Conservation (phyloP, 1,284 basidiomycete species). For the Ceratobasidium sp. region DNA sequence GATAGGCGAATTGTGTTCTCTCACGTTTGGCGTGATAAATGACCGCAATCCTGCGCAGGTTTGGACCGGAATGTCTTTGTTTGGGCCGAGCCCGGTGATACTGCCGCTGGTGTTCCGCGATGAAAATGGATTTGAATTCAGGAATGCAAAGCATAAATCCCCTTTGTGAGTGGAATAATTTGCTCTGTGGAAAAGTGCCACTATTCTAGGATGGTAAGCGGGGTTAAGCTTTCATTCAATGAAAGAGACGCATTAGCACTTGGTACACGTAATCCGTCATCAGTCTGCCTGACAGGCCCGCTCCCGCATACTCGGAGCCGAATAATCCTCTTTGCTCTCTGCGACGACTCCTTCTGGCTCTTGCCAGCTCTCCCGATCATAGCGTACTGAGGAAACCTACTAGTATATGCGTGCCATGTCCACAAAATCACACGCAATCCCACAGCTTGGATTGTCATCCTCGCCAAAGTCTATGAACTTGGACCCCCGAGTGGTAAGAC, state of each 20-base stretch:
- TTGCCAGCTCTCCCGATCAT: constrained; percentile 24
- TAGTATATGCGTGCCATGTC: constrained; percentile 45
- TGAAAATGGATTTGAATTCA: neutral
- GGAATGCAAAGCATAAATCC: neutral
- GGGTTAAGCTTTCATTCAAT: constrained; percentile 12
- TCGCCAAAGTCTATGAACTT: constrained; percentile 9
- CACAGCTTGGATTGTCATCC: constrained; percentile 19
- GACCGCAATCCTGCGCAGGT: neutral
- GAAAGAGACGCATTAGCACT: neutral
- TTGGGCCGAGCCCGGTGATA: constrained; percentile 8
- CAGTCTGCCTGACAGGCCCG: constrained; percentile 28
- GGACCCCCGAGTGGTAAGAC: constrained; percentile 30
- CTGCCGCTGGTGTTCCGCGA: neutral
- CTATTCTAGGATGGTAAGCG: neutral
- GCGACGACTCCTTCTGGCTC: constrained; percentile 38
- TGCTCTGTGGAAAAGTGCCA: neutral
- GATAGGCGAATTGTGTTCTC: neutral
- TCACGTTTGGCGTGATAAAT: constrained; percentile 22
- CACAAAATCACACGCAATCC: constrained; percentile 28
- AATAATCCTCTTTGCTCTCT: constrained; percentile 42
- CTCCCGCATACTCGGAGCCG: constrained; percentile 43
- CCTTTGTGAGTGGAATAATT: neutral
- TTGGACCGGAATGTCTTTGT: neutral
- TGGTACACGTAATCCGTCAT: constrained; percentile 36
- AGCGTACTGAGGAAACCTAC: constrained; percentile 37